Conservation (phyloP, 2,329 filamentous ascomycete genomes). For the Paecilomyces dactylethromorphus region DNA sequence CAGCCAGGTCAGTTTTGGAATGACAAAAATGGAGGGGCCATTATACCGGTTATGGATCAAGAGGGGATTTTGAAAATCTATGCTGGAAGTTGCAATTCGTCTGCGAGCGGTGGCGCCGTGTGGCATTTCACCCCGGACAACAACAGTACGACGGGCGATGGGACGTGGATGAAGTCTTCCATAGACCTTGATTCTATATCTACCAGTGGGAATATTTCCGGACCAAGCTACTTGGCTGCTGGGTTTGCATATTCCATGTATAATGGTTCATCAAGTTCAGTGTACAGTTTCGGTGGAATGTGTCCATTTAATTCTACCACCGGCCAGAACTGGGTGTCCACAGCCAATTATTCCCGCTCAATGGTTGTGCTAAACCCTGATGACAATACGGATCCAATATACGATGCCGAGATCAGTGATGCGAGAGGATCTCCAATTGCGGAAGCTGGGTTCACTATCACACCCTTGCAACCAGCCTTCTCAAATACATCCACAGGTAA, state of each 20-base stretch:
- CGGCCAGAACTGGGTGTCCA: constrained; percentile 55
- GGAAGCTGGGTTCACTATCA: constrained; percentile 83
- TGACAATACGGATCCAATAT: constrained; percentile 19
- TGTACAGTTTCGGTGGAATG: constrained; percentile 85
- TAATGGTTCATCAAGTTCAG: constrained; percentile 44
- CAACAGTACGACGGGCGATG: constrained; percentile 39
- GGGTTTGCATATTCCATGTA: constrained; percentile 61
- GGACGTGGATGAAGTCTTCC: constrained; percentile 48
- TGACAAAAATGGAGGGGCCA: constrained; percentile 46
- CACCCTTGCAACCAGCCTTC: constrained; percentile 62
- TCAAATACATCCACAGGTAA: constrained; percentile 58
- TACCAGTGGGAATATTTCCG: constrained; percentile 28
- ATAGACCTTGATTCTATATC: constrained; percentile 26
- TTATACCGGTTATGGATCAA: constrained; percentile 59
- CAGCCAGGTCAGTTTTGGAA: constrained; percentile 19
- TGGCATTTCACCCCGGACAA: constrained; percentile 60
- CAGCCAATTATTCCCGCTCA: constrained; percentile 70
- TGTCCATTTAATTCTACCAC: constrained; percentile 53
- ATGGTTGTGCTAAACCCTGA: constrained; percentile 58
- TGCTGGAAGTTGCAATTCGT: constrained; percentile 61
- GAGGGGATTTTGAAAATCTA: constrained; percentile 68
- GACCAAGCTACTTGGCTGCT: constrained; percentile 52
- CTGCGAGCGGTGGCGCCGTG: constrained; percentile 47
- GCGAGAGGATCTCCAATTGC: constrained; percentile 62
- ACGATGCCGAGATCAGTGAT: constrained; percentile 42